Conservation (phyloP, 371 early-diverging fungal genomes). For the Haplosporangium sp. region DNA sequence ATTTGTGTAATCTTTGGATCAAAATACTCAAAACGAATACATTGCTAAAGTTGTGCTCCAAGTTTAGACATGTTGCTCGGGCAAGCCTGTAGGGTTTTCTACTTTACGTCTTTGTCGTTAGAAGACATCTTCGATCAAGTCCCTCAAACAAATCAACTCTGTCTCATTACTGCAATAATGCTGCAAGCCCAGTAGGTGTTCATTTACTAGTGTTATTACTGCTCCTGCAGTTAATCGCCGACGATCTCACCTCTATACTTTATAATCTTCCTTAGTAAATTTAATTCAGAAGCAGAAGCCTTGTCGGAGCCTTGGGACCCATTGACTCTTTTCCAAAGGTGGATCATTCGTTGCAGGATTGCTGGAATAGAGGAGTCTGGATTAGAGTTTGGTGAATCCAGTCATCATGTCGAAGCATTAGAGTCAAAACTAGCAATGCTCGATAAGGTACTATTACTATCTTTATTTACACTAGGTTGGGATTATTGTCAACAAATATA, state of each 20-base stretch:
- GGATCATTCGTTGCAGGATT: slow-evolving; percentile 45
- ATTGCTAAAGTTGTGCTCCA: neutral
- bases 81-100: slow-evolving; percentile 43
- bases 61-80: slow-evolving; percentile 51
- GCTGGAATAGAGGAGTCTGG: slow-evolving; percentile 30
- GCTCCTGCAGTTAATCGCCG: too few relatives aligned
- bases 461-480: too few relatives aligned
- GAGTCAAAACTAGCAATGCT: slow-evolving; percentile 19
- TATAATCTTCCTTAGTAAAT: slow-evolving; percentile 14
- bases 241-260: too few relatives aligned
- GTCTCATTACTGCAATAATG: slow-evolving; percentile 46
- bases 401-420: slow-evolving; percentile 28
- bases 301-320: slow-evolving; percentile 42
- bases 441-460: slow-evolving; percentile 9
- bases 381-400: slow-evolving; percentile 42
- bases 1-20: neutral
- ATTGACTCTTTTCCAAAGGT: slow-evolving; percentile 46
- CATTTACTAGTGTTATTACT: neutral
- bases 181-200: slow-evolving; percentile 32
- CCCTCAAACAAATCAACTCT: slow-evolving; percentile 45
- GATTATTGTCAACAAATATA: too few relatives aligned
- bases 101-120: slow-evolving; percentile 25
- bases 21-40: neutral
- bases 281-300: slow-evolving; percentile 13
- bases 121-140: slow-evolving; percentile 46